These are phyloP conservation scores for Zygoascus bituminiphila DNA, from an alignment of 805 yeast species.

Conservation along the genomic window DNA sequence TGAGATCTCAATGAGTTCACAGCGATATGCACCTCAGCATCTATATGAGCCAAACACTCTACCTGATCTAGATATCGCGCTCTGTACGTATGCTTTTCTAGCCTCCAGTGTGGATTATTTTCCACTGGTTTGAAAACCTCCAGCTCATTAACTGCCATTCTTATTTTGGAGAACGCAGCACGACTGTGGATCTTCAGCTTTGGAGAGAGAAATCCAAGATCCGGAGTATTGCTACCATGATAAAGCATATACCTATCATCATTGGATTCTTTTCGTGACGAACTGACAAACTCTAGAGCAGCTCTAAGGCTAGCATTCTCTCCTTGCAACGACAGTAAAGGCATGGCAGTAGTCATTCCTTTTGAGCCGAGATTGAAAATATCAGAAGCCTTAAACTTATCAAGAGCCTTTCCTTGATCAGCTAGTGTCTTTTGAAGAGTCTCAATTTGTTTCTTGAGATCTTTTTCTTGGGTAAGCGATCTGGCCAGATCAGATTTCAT, in stretches of 20 bases:
- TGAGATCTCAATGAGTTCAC: background rate
- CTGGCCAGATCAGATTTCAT: conserved; percentile 9
- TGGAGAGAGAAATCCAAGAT: background rate
- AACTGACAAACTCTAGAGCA: background rate
- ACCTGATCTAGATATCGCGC: background rate
- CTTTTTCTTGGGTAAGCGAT: conserved; percentile 7
- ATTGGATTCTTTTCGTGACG: background rate
- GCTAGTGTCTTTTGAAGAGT: conserved; percentile 6
- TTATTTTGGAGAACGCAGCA: background rate
- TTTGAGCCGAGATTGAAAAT: background rate
- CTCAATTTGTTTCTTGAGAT: conserved; percentile 9
- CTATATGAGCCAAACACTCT: background rate
- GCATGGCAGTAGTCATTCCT: conserved; percentile 5
- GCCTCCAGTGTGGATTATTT: background rate
- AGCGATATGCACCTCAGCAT: background rate
- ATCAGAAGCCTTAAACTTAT: conserved; percentile 6
- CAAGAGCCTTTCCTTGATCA: conserved; percentile 12
- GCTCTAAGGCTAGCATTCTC: conserved; percentile 12
- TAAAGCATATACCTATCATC: background rate
- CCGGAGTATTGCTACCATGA: background rate
- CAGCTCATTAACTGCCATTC: background rate
- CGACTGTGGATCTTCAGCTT: background rate
- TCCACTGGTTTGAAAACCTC: background rate
- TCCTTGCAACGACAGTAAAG: conserved; percentile 5
- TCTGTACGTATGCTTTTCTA: background rate